Evolutionary conservation across 495 filamentous ascomycete species (phyloP).

Genomic region (Penicillium paxilli): DNA sequence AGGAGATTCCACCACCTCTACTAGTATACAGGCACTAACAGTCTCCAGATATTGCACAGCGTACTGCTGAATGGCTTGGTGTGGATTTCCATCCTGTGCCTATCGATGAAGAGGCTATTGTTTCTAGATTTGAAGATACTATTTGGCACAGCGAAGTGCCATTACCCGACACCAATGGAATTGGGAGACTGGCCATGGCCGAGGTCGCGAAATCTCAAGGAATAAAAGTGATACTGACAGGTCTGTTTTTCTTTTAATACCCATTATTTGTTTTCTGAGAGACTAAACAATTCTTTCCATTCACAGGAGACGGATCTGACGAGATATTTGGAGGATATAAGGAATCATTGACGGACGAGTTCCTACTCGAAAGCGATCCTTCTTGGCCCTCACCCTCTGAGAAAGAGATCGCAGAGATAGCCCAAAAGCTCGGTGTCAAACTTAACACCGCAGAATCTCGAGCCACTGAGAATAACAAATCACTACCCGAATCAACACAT

Average conservation of each 20-base stretch:
- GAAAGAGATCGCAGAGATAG: conserved; percentile 3
- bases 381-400: conserved; percentile 25
- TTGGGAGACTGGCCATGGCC: conserved; percentile 48
- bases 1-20: neutral
- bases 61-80: conserved; percentile 51
- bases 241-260: neutral
- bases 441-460: neutral
- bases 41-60: conserved; percentile 41
- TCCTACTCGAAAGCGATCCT: conserved; percentile 44
- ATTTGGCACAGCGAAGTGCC: conserved; percentile 46
- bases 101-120: conserved; percentile 47
- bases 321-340: conserved; percentile 55
- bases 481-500: neutral
- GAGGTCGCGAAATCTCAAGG: conserved; percentile 39
- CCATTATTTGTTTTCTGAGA: neutral
- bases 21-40: neutral
- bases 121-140: conserved; percentile 46
- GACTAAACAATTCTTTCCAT: neutral
- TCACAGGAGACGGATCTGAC: conserved; percentile 51
- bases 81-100: conserved; percentile 43
- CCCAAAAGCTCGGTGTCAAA: neutral
- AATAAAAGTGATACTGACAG: conserved; percentile 48
- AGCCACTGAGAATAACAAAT: neutral
- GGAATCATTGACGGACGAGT: conserved; percentile 39
- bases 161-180: conserved; percentile 27